Evolutionary conservation across 106 monocot species (phyloP).

Genomic region (Platanthera guangdongensis): DNA sequence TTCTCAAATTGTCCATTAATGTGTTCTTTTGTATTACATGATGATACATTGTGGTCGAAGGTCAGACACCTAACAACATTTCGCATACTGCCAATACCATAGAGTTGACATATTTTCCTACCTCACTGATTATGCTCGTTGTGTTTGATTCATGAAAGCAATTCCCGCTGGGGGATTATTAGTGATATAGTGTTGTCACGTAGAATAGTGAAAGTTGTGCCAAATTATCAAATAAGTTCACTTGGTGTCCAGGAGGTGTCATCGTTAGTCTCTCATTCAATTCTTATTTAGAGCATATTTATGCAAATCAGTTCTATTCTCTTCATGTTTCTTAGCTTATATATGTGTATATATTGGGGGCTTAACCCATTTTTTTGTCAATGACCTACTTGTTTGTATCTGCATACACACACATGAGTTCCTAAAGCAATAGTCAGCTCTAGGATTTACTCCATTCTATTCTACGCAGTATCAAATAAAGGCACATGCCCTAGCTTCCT

Average conservation of each 20-base stretch:
- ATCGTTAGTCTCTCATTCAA: not conserved
- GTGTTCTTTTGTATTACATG: not conserved
- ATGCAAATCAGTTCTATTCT: too few relatives aligned
- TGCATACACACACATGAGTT: too few relatives aligned
- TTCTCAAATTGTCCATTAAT: not conserved
- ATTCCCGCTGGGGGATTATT: not conserved
- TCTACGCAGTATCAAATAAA: too few relatives aligned
- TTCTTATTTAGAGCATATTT: not conserved
- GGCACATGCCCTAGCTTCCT: too few relatives aligned
- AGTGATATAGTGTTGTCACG: not conserved
- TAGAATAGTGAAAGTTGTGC: not conserved
- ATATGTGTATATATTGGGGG: too few relatives aligned
- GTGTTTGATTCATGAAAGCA: not conserved
- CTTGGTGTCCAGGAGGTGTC: not conserved
- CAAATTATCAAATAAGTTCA: not conserved
- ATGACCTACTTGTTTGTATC: too few relatives aligned
- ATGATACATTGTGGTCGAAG: not conserved
- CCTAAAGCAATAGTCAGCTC: too few relatives aligned
- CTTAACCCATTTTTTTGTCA: too few relatives aligned
- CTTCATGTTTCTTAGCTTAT: too few relatives aligned
- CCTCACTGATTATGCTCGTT: not conserved
- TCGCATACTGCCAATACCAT: not conserved
- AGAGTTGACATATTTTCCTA: not conserved
- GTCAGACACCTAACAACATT: not conserved
- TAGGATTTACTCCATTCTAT: too few relatives aligned